Evolutionary conservation across 2,329 filamentous ascomycete genomes (phyloP).

Genomic region (Dendrostoma leiphaemia): DNA sequence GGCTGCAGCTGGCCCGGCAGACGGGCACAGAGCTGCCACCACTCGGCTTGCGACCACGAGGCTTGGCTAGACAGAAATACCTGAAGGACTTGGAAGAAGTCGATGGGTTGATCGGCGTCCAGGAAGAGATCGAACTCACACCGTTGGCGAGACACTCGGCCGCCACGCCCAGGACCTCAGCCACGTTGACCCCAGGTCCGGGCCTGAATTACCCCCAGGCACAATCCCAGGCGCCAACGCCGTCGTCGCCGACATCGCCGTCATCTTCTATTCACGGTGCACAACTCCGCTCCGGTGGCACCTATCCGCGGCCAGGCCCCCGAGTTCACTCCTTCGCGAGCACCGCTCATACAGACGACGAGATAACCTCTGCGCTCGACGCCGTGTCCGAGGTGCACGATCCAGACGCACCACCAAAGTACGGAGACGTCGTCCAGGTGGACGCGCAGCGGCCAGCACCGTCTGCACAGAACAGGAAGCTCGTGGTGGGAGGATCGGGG

Average conservation of each 20-base stretch:
- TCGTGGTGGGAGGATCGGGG: constrained; percentile 3
- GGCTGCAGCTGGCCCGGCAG: neutral
- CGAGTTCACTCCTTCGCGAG: constrained; percentile 1
- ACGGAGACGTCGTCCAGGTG: constrained; percentile 5
- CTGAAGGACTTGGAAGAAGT: neutral
- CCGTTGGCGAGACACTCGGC: neutral
- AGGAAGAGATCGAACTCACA: constrained; percentile 4
- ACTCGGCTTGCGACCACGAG: neutral
- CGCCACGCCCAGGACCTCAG: neutral
- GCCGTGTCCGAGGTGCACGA: constrained; percentile 2
- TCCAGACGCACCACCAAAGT: constrained; percentile 7
- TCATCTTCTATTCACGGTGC: neutral
- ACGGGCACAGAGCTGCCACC: neutral
- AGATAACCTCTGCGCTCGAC: neutral
- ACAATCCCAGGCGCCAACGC: neutral
- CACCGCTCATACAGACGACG: constrained; percentile 1
- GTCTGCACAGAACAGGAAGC: neutral
- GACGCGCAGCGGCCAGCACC: neutral
- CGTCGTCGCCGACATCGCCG: neutral
- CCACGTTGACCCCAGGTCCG: neutral
- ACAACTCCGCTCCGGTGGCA: neutral
- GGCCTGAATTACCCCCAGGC: neutral
- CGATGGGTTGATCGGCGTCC: constrained; percentile 1
- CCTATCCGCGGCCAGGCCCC: neutral
- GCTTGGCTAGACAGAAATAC: constrained; percentile 4